These are phyloP conservation scores for Aspergillus olivimuriae DNA, from an alignment of 495 filamentous ascomycete genomes.

Conservation along the genomic window DNA sequence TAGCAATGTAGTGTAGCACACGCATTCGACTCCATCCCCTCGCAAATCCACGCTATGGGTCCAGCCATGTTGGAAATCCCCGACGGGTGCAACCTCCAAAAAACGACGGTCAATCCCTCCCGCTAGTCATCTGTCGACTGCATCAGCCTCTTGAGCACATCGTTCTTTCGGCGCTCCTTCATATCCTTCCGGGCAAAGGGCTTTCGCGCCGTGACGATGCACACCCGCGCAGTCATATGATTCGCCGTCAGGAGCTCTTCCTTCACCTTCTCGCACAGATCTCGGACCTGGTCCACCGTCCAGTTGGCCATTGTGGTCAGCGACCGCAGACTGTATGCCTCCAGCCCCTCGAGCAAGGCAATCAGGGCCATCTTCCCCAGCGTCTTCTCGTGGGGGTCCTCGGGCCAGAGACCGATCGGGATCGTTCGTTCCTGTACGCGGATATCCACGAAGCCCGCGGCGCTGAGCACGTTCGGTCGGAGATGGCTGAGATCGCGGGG, in stretches of 20 bases:
- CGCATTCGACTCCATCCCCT: too few species aligned
- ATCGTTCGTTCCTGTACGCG: slow-evolving; percentile 48
- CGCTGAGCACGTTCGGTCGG: slow-evolving; percentile 38
- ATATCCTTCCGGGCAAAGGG: slow-evolving; percentile 26
- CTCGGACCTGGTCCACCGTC: slow-evolving; percentile 46
- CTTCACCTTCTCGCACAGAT: slow-evolving; percentile 48
- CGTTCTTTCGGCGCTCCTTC: slow-evolving; percentile 19
- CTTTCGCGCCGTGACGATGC: slow-evolving; percentile 52
- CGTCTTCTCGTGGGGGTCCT: slow-evolving; percentile 46
- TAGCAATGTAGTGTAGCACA: not conserved
- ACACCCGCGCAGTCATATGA: slow-evolving; percentile 38
- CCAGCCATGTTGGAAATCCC: too few species aligned
- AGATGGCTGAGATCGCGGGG: slow-evolving; percentile 52
- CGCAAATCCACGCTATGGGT: too few species aligned
- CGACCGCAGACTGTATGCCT: slow-evolving; percentile 53
- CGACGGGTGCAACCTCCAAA: too few species aligned
- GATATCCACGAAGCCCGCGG: slow-evolving; percentile 58
- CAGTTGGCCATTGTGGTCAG: slow-evolving; percentile 55
- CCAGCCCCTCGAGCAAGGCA: slow-evolving; percentile 56
- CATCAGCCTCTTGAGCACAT: slow-evolving; percentile 18
- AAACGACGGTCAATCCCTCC: too few species aligned
- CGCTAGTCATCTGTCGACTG: slow-evolving; percentile 8
- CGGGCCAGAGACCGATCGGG: slow-evolving; percentile 52
- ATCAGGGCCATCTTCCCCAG: slow-evolving; percentile 64
- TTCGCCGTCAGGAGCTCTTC: slow-evolving; percentile 44